These are phyloP conservation scores for Carallia pectinifolia DNA, from an alignment of 345 rosid species.

Conservation along the genomic window DNA sequence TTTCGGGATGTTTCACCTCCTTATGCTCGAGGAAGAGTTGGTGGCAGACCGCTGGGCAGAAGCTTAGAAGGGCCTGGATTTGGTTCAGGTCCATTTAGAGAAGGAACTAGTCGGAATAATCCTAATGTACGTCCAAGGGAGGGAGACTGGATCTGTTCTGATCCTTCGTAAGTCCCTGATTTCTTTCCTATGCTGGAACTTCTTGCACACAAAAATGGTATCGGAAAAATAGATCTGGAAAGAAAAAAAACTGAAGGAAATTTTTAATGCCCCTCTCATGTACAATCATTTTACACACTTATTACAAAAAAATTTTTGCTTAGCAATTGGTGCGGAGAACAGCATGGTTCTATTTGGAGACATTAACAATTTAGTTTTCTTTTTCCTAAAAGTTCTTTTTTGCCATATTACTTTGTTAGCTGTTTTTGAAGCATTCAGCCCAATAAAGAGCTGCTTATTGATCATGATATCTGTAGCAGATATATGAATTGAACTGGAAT, in stretches of 20 bases:
- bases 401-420: no score
- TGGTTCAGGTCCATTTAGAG: slow-evolving; percentile 54
- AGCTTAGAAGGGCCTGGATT: slow-evolving; percentile 62
- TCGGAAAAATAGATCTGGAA: no score
- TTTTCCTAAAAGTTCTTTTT: no score
- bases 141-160: slow-evolving; percentile 85
- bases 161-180: slow-evolving; percentile 56
- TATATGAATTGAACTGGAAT: no score
- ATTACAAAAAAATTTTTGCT: background rate
- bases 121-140: slow-evolving; percentile 88
- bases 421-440: no score
- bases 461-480: no score
- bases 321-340: background rate
- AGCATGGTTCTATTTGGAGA: no score
- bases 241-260: no score
- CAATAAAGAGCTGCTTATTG: no score
- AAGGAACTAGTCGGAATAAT: slow-evolving; percentile 47
- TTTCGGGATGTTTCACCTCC: slow-evolving; percentile 68
- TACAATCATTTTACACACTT: background rate
- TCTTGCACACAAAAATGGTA: background rate
- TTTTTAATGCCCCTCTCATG: background rate
- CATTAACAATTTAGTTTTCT: no score
- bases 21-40: slow-evolving; percentile 57
- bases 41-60: slow-evolving; percentile 59
- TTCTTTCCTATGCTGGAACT: background rate